Evolutionary conservation across 2,329 filamentous ascomycete genomes (phyloP), one percentile per base, ranked within the genome.

Genomic region (Byssochlamys sp.): DNA sequence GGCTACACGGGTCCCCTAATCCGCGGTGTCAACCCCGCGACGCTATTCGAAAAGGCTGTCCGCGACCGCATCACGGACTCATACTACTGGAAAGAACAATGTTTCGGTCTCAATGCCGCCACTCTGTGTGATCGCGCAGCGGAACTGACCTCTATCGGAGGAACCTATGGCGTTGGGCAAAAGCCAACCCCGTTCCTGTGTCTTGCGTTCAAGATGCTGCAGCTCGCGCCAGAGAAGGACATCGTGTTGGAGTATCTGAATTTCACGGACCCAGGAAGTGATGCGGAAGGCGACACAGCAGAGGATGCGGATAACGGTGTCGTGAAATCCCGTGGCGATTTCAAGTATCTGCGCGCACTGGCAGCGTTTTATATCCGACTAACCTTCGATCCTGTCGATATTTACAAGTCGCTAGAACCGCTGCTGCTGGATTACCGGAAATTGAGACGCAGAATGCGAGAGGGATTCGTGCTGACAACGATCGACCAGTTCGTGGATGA

Each of bases 41-140:
- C 89, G 3, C 89, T 97, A 59, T 89, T 97, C 81, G 92, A 97
- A 74, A 96, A 95, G 73, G 88, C 91, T 48, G 90, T 96, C 63
- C 89, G 89, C 69, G 94, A 99, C 75, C 91, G 94, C 70, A 96
- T 99, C 73, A 85, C 91, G 65, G 91, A 96, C 69, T 90, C 86
- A 55, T 95, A 96, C 77, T 99, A 96, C 78, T 99, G 91, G 88
- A 96, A 96, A 75, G 94, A 97, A 76, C 91, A 96, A 77, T 96
- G 94, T 73, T 99, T 97, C 75, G 94, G 89, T 49, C 81, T 99
- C 63, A 99, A 97, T 77, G 82, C 83, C 2, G 85, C 85, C 1
- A 87, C 84, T 0, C 73, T 99, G 4, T 87, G 96, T 66, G 90
- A 96, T 76, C 89, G 94, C 62, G 91, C 95, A 0, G 88, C 90